A percentile compares a stretch with the other conserved stretches of the same genome.
Evolutionary conservation across 225 moss, liverwort and hornwort species (phyloP).

Genomic region (Climacium dendroides): DNA sequence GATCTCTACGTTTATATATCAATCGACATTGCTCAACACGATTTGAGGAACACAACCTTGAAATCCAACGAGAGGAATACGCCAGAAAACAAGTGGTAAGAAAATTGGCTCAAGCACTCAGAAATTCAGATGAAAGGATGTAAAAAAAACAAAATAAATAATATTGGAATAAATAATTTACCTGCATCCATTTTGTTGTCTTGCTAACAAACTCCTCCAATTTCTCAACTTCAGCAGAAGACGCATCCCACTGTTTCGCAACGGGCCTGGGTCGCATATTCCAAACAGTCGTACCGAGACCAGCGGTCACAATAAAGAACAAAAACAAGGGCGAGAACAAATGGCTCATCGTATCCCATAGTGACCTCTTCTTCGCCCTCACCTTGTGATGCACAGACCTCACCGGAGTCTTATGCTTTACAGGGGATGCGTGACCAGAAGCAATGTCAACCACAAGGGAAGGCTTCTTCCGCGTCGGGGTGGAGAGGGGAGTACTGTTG

Average conservation of each 20-base stretch:
- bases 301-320: slow-evolving; percentile 49
- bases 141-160: not conserved
- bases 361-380: slow-evolving; percentile 32
- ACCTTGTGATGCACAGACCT: not conserved
- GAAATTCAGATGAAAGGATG: not conserved
- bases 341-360: slow-evolving; percentile 62
- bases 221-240: slow-evolving; percentile 65
- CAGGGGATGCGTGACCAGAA: slow-evolving; percentile 12
- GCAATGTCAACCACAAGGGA: not conserved
- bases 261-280: slow-evolving; percentile 43
- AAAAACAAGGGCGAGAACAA: slow-evolving; percentile 66
- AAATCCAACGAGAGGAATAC: not conserved
- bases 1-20: not conserved
- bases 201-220: slow-evolving; percentile 82
- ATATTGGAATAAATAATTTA: not conserved
- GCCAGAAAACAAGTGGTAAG: not conserved
- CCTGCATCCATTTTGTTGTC: slow-evolving; percentile 93
- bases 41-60: not conserved
- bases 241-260: slow-evolving; percentile 13
- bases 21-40: not conserved
- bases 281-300: slow-evolving; percentile 63
- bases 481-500: not conserved
- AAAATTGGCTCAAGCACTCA: not conserved
- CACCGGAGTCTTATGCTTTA: slow-evolving; percentile 16
- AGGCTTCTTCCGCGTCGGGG: not conserved